Evolutionary conservation across 1,139 yeast genomes (phyloP), one percentile per base, ranked within the genome.

Genomic region (Maudiozyma humilis): DNA sequence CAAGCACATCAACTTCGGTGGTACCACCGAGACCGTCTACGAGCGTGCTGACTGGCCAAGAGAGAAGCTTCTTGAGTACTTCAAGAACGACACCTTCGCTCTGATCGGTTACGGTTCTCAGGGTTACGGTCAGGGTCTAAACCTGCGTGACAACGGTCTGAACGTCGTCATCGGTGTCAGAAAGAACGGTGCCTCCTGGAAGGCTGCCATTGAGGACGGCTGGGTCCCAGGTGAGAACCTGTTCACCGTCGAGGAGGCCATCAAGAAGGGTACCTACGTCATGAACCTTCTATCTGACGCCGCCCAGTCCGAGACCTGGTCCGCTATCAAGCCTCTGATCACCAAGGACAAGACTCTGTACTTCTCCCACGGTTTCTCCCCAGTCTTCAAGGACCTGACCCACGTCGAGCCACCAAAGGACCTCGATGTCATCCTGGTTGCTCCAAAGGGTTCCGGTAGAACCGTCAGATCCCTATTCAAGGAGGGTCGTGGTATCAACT

Each of bases 361-460:
- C 86, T 91, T 91, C 76, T 84, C 98, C 57, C 98, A 91, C 76
- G 98, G 98, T 66, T 91, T 91, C 85, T 89, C 97, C 47, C 97
- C 97, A 66, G 97, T 91, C 51, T 91, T 91, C 91, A 87, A 88
- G 76, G 89, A 87, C 62, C 81, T 91, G 74, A 91, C 98, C 69
- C 76, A 88, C 66, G 98, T 91, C 63, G 96, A 80, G 64, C 84
- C 96, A 62, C 98, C 98, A 74, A 72, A 75, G 59, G 85, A 89
- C 73, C 79, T 91, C 62, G 98, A 91, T 68, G 97, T 89, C 61
- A 91, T 91, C 73, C 79, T 91, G 67, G 98, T 91, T 65, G 98
- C 98, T 71, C 98, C 98, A 75, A 91, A 91, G 85, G 98, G 98
- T 70, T 89, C 97, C 56, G 98, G 98, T 75, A 87, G 98, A 78